phyloP scores from a whole-genome alignment of 202 grass and related monocot genomes.

The Bolboschoenoplectus hybrid region DNA sequence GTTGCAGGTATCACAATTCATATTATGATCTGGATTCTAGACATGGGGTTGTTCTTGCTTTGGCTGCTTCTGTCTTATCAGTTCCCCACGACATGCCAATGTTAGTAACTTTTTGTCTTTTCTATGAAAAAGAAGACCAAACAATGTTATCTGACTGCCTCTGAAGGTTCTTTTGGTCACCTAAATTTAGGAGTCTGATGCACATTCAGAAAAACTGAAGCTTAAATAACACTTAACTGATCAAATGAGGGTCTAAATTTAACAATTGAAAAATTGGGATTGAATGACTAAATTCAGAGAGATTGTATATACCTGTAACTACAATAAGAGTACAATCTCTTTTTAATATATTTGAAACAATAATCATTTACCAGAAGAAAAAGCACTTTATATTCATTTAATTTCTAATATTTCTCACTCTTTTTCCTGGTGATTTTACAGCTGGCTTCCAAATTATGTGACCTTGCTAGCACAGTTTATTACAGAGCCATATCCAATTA shows the following conservation, averaged over 20 bases:
- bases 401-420: constrained; percentile 13
- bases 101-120: constrained; percentile 41
- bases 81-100: constrained; percentile 95
- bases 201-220: neutral
- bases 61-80: constrained; percentile 87
- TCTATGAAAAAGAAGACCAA: neutral
- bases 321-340: neutral
- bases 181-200: neutral
- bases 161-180: neutral
- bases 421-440: constrained; percentile 45
- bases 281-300: neutral
- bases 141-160: neutral
- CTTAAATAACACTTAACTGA: neutral
- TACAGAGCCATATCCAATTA: constrained; percentile 71
- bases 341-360: neutral
- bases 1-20: constrained; percentile 53
- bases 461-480: constrained; percentile 81
- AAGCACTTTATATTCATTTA: neutral
- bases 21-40: constrained; percentile 52
- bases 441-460: constrained; percentile 91
- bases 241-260: neutral
- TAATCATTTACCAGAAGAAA: neutral
- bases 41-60: constrained; percentile 91
- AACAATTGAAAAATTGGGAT: constrained; percentile 2
- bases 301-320: neutral